Base-by-base conservation (phyloP, 1,284 basidiomycete species). In the Heterobasidion occidentale region DNA sequence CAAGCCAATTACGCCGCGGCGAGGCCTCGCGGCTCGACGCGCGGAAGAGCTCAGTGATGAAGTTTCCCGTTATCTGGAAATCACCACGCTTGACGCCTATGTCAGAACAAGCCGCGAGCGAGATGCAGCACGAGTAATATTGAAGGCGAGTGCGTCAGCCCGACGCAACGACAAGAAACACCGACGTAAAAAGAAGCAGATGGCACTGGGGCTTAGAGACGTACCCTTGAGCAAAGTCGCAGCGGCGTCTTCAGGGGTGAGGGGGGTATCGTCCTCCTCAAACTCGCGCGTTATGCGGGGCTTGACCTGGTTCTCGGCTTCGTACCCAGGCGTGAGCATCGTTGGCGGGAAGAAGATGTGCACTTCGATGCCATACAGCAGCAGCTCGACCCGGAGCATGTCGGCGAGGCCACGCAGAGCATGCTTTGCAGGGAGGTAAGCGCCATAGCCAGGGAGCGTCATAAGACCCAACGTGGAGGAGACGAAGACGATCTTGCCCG, bases 321-420 rank as follows among this genome's bases (percentile, higher is more conserved):
- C 84, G 62, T 80, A 89, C 0, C 94, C 93, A 0, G 93, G 90
- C 0, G 84, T 86, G 58, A 80, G 79, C 72, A 98, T 97, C 0
- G 92, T 94, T 0, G 81, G 83, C 0, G 94, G 94, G 72, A 94
- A 90, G 73, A 86, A 94, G 54, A 94, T 83, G 64, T 96, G 94
- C 0, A 95, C 83, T 47, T 77, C 74, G 66, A 95, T 90, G 54
- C 78, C 80, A 67, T 94, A 92, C 1, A 97, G 74, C 58, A 86
- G 72, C 53, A 95, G 74, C 67, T 98, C 95, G 49, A 84, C 88
- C 12, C 91, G 86, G 17, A 98, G 77, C 0, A 86, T 79, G 63
- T 98, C 95, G 9, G 92, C 92, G 1, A 98, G 81, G 36, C 90
- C 92, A 92, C 64, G 5, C 42, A 45, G 42, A 9, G 96, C 96